Base-by-base conservation (phyloP, 352 stramenopile genomes). In the Globisporangium yorkense region DNA sequence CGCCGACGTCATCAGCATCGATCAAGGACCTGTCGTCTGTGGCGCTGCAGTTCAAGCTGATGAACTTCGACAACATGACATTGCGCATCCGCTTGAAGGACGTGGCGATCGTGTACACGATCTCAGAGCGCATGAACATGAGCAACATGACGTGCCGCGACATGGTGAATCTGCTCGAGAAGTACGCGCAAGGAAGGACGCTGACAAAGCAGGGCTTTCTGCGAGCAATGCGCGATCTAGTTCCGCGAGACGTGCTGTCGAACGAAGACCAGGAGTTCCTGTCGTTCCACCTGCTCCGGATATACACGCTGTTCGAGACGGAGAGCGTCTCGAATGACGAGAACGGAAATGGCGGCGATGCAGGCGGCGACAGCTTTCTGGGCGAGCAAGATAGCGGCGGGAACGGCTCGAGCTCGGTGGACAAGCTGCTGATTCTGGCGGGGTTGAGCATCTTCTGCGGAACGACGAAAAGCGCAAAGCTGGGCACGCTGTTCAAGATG, bases 401-500 rank as follows among this genome's bases (percentile, higher is more conserved):
- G 7, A 60, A 52, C 44, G 43, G 66, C 45, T 74, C 70, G 1
- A 89, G 84, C 57, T 84, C 85, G 0, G 85, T 95, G 8, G 80
- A 88, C 33, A 89, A 72, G 27, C 59, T 92, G 8, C 77, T 90
- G 39, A 53, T 95, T 8, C 56, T 87, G 8, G 72, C 80, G 46
- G 96, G 93, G 5, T 79, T 98, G 66, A 96, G 87, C 52, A 80
- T 99, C 18, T 88, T 99, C 45, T 98, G 92, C 57, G 89, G 87
- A 13, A 96, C 91, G 2, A 97, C 93, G 13, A 99, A 99, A 65
- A 98, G 91, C 65, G 80, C 79, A 2, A 99, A 99, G 61, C 79
- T 99, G 2, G 79, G 87, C 2, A 83, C 92, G 13, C 55, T 96
- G 13, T 97, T 96, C 54, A 89, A 86, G 51, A 59, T 94, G 3